These are phyloP conservation scores for Pleurotus eryngii DNA, from an alignment of 768 basidiomycete genomes.

Conservation along the genomic window DNA sequence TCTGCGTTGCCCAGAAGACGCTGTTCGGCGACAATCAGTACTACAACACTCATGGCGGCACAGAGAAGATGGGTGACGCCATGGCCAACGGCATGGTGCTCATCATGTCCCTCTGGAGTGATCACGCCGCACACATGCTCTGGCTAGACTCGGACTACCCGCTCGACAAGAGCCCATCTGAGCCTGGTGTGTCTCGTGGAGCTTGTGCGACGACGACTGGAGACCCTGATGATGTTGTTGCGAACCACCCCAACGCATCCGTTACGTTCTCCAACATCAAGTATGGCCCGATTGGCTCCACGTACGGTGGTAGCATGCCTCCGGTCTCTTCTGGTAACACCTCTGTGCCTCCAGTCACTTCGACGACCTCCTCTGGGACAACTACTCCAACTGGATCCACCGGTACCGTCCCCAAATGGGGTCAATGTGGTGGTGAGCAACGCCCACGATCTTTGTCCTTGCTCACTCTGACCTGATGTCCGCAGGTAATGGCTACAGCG, in stretches of 20 bases:
- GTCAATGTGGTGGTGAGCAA: slow-evolving; percentile 27
- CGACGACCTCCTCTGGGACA: slow-evolving; percentile 15
- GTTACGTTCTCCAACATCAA: slow-evolving; percentile 56
- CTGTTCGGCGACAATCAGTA: slow-evolving; percentile 27
- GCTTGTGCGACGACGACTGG: slow-evolving; percentile 47
- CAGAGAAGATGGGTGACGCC: slow-evolving; percentile 18
- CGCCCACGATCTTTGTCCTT: neutral
- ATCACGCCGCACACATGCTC: slow-evolving; percentile 51
- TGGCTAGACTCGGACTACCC: slow-evolving; percentile 56
- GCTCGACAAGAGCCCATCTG: slow-evolving; percentile 24
- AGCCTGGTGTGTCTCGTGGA: slow-evolving; percentile 45
- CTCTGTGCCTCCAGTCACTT: neutral
- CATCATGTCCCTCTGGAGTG: slow-evolving; percentile 47
- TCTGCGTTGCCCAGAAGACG: slow-evolving; percentile 31
- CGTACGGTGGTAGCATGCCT: slow-evolving; percentile 21
- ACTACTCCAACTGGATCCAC: slow-evolving; percentile 12
- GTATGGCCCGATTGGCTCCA: slow-evolving; percentile 48
- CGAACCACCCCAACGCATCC: slow-evolving; percentile 30
- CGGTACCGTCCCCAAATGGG: slow-evolving; percentile 29
- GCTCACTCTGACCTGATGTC: neutral
- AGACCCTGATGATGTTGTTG: slow-evolving; percentile 40
- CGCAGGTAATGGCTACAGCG: neutral
- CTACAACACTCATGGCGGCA: slow-evolving; percentile 20
- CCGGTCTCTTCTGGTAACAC: slow-evolving; percentile 9
- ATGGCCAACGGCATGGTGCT: slow-evolving; percentile 36